These are phyloP conservation scores for Tolypocladium endophyticum DNA, from an alignment of 2,329 filamentous ascomycete species.

Conservation along the genomic window DNA sequence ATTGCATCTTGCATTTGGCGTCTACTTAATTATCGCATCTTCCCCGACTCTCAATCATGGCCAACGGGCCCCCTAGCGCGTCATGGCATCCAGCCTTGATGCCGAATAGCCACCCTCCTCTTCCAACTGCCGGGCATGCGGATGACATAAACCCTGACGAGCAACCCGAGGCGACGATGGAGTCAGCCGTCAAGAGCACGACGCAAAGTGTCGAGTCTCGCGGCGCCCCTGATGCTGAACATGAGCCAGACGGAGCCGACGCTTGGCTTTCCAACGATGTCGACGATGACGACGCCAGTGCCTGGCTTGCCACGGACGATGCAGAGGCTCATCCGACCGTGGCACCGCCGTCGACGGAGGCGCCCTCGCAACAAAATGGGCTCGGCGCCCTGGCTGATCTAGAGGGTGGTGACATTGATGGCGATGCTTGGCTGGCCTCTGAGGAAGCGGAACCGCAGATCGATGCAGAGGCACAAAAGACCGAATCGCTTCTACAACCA, in stretches of 20 bases:
- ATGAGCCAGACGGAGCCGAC: constrained; percentile 5
- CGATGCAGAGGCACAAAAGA: constrained; percentile 5
- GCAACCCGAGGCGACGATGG: constrained; percentile 5
- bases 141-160: neutral
- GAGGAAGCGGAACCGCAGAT: constrained; percentile 7
- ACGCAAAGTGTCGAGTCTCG: constrained; percentile 7
- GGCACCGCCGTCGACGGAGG: neutral
- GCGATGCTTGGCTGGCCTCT: constrained; percentile 13
- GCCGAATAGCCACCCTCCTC: constrained; percentile 16
- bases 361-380: neutral
- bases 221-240: constrained; percentile 1
- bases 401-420: constrained; percentile 11
- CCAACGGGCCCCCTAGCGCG: constrained; percentile 21
- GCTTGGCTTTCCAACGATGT: constrained; percentile 10
- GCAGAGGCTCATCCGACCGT: neutral
- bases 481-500: neutral
- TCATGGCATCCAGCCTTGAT: constrained; percentile 31
- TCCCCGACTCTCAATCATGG: constrained; percentile 19
- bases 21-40: constrained; percentile 3
- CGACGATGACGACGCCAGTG: constrained; percentile 8
- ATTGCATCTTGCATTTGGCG: constrained; percentile 2
- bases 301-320: constrained; percentile 13
- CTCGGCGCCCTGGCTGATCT: neutral
- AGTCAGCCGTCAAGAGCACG: constrained; percentile 1
- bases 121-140: neutral